Evolutionary conservation across 768 basidiomycete species (phyloP).

Genomic region (Pleurotus cornucopiae): DNA sequence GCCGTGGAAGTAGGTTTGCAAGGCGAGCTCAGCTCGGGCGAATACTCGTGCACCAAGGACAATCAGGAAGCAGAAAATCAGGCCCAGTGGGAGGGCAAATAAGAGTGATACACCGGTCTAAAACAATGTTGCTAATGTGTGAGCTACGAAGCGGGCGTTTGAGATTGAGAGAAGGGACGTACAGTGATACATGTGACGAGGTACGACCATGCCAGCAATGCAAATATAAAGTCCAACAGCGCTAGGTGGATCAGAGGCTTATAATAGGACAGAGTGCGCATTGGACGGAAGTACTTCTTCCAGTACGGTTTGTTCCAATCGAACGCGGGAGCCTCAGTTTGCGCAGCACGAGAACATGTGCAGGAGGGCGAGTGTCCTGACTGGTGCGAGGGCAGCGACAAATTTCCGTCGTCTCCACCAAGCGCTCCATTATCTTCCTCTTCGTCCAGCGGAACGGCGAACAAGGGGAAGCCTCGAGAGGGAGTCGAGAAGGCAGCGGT

Average conservation of each 20-base stretch:
- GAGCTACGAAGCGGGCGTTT: background rate
- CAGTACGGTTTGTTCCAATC: conserved; percentile 26
- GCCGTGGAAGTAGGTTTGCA: conserved; percentile 67
- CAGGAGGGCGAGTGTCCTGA: background rate
- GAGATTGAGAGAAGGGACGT: conserved; percentile 21
- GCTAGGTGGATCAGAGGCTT: conserved; percentile 62
- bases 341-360: background rate
- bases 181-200: conserved; percentile 78
- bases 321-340: conserved; percentile 12
- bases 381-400: conserved; percentile 6
- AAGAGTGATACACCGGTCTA: conserved; percentile 76
- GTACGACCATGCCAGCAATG: conserved; percentile 66
- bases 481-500: conserved; percentile 49
- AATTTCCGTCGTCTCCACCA: conserved; percentile 15
- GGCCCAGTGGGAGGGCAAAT: conserved; percentile 73
- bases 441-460: conserved; percentile 56
- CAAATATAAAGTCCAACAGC: conserved; percentile 73
- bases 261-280: conserved; percentile 52
- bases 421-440: conserved; percentile 27
- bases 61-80: conserved; percentile 71
- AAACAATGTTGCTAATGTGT: background rate
- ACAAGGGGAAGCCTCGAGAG: conserved; percentile 62
- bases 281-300: conserved; percentile 61
- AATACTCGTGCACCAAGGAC: conserved; percentile 69
- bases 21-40: conserved; percentile 64